A percentile compares a stretch with the other conserved stretches of the same genome.
Evolutionary conservation across 2,329 filamentous ascomycete species (phyloP).

Genomic region (Stemphylium vesicarium): DNA sequence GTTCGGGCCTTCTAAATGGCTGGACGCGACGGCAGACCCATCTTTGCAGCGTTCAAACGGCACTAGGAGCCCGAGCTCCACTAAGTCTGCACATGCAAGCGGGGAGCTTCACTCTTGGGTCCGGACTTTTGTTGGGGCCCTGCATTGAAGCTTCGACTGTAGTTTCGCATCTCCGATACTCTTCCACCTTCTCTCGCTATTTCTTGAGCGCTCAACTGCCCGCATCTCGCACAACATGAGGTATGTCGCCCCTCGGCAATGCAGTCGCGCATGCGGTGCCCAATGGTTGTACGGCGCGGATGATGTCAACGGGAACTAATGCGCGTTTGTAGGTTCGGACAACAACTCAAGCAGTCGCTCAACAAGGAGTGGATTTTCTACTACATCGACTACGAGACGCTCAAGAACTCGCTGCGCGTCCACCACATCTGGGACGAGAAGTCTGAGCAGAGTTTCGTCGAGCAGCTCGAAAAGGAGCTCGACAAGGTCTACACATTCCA

Average conservation of each 20-base stretch:
- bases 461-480: constrained; percentile 85
- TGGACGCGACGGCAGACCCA: constrained; percentile 15
- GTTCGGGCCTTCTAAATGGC: constrained; percentile 26
- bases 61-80: constrained; percentile 16
- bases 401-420: constrained; percentile 85
- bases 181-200: constrained; percentile 5
- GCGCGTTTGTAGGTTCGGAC: constrained; percentile 72
- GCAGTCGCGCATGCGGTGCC: constrained; percentile 11
- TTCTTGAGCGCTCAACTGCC: constrained; percentile 4
- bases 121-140: constrained; percentile 9
- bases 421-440: constrained; percentile 85
- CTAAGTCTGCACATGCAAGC: constrained; percentile 18
- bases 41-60: constrained; percentile 16
- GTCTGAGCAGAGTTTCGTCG: constrained; percentile 87
- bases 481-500: constrained; percentile 99
- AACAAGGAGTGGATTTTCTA: constrained; percentile 98
- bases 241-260: constrained; percentile 8
- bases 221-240: constrained; percentile 30
- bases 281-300: constrained; percentile 21
- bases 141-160: constrained; percentile 13
- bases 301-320: constrained; percentile 39
- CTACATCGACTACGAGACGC: constrained; percentile 96
- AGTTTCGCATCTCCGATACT: constrained; percentile 13
- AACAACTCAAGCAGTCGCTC: constrained; percentile 92
- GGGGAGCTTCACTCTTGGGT: constrained; percentile 15